Base-by-base conservation (phyloP, 1,284 basidiomycete genomes). In the Tylopilus sp. region DNA sequence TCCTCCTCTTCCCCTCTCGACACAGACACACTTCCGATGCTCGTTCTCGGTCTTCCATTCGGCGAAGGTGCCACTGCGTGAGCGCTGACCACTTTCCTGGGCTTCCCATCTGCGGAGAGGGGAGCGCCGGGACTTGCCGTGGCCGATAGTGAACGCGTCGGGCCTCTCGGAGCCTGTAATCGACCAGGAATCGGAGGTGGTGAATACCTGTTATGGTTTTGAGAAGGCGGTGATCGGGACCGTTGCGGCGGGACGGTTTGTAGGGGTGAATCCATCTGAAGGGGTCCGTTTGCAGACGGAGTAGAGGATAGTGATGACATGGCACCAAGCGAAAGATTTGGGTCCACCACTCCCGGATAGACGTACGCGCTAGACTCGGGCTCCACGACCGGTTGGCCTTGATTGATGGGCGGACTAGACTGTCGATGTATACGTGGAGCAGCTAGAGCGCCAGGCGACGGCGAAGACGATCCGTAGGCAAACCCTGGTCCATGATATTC, bases 111-210 rank as follows among this genome's bases (percentile, higher is more conserved):
- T 39, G 64, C 53, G 41, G 67, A 60, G 21, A 70, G 67, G n/a
- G 72, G 66, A 25, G 68, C 53, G 13, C 76, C 69, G 9, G 76
- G 64, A 29, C 67, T 60, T 10, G 77, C 83, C 34, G 77, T 84
- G 4, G 85, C 85, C 4, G 84, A 87, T 46, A 84, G 55, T 16
- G 86, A 88, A 33, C 86, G 78, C n/a, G 69, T 67, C 1, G 82
- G 74, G 15, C 67, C 56, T 51, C 74, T 73, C n/a, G 64, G 64
- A 9, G 67, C 63, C 31, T 65, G 67, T 39, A 61, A 41, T 36
- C 57, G 56, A 35, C 55, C 51, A 29, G 66, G 52, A 23, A 19
- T 12, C 12, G 56, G 41, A 0, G 58, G 58, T 11, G 72, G 63
- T 29, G 71, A 58, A 49, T 75, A 72, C 37, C 71, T 71, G 40